Base-by-base conservation (phyloP, 768 basidiomycete species). In the Russula vinacea region DNA sequence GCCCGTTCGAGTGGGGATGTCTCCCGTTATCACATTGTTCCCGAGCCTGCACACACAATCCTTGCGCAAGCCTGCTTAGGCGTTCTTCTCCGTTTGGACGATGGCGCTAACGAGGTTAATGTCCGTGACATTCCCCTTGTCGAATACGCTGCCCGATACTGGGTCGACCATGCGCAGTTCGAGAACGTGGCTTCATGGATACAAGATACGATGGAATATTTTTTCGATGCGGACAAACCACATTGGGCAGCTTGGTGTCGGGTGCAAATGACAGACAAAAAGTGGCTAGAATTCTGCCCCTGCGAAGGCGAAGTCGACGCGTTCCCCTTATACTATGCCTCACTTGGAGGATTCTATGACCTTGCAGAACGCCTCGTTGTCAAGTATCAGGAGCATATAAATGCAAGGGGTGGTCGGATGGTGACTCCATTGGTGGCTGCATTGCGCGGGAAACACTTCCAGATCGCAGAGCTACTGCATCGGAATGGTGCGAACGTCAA, bases 111-210 rank as follows among this genome's bases (percentile, higher is more conserved):
- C n/a, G n/a, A n/a, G n/a, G n/a, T n/a, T 3, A 6, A 45, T 11
- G 7, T 14, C 35, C 3, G 1, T 11, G 13, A 47, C 19, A 53
- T 40, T 16, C 62, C 60, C 16, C 52, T 61, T 24, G 7, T n/a
- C 17, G 19, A n/a, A 90, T 67, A 90, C 90, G 0, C 76, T 91
- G 4, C 33, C 26, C 51, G 11, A 10, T 32, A 61, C 50, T 61
- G 52, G 60, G 33, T 47, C 2, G 40, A 35, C 32, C 60, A 61
- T 61, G 52, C 52, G 5, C 42, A 5, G 2, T 61, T 61, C 33
- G 42, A 54, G 16, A 37, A 37, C 0, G 52, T 61, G 7, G 54
- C 42, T 4, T 26, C 52, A 16, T n/a, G 17, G 6, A 54, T 61
- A 44, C 51, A 1, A 19, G 35, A 24, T 6, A n/a, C 42, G 9